Evolutionary conservation across 2,329 filamentous ascomycete species (phyloP).

Genomic region (Ilyonectria mors-panacis): DNA sequence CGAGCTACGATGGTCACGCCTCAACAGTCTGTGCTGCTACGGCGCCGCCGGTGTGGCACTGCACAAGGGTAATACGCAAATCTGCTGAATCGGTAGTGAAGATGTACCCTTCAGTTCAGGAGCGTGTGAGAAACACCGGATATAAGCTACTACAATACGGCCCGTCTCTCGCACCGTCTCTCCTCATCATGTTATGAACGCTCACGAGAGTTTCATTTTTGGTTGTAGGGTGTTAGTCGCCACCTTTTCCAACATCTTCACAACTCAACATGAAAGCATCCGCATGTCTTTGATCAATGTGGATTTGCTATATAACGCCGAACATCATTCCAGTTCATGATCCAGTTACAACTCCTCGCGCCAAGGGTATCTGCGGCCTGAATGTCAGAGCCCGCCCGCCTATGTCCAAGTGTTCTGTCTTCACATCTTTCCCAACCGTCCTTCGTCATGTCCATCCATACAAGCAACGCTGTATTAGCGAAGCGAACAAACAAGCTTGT

Average conservation of each 20-base stretch:
- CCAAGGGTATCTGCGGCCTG: constrained; percentile 26
- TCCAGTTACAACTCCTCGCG: constrained; percentile 23
- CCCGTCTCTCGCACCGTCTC: too few species aligned
- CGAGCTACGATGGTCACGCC: too few species aligned
- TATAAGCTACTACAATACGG: too few species aligned
- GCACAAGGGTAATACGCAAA: too few species aligned
- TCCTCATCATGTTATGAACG: too few species aligned
- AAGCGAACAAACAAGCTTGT: not conserved
- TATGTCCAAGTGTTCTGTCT: constrained; percentile 6
- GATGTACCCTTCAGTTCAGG: too few species aligned
- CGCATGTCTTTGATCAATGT: not conserved
- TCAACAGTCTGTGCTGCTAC: too few species aligned
- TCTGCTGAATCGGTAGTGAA: too few species aligned
- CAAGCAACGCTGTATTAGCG: not conserved
- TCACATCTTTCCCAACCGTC: not conserved
- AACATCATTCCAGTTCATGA: not conserved
- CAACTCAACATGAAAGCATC: not conserved
- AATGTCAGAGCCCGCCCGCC: constrained; percentile 19
- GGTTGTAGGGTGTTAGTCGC: not conserved
- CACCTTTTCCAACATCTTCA: not conserved
- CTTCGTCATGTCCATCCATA: not conserved
- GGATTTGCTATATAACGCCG: not conserved
- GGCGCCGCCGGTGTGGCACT: too few species aligned
- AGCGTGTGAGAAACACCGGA: too few species aligned
- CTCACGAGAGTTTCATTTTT: too few species aligned